phyloP scores from a whole-genome alignment of 495 filamentous ascomycete species.

The Aspergillus haitiensis region DNA sequence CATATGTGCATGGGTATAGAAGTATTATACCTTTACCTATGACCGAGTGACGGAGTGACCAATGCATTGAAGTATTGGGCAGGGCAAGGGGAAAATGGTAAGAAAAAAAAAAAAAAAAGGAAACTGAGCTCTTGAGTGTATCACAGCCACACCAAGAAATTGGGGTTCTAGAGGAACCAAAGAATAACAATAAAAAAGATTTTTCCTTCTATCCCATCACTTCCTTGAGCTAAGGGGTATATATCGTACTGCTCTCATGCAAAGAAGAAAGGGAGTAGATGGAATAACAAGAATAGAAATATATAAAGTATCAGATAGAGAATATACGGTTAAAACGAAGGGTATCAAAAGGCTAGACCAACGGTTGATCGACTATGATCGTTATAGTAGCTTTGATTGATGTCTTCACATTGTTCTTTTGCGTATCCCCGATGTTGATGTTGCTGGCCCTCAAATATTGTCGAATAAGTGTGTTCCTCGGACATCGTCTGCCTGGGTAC shows the following conservation, averaged over 20 bases:
- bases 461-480: constrained; percentile 23
- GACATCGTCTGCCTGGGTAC: constrained; percentile 13
- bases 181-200: background rate
- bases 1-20: constrained; percentile 8
- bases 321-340: background rate
- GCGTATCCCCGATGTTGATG: constrained; percentile 9
- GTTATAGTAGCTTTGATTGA: constrained; percentile 24
- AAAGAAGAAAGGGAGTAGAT: no score
- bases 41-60: background rate
- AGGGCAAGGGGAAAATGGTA: background rate
- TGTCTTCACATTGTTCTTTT: constrained; percentile 12
- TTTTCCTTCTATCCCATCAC: no score
- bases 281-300: no score
- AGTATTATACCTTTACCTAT: constrained; percentile 1
- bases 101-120: background rate
- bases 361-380: constrained; percentile 32
- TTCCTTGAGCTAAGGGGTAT: no score
- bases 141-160: no score
- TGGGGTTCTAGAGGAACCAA: no score
- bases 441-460: constrained; percentile 32
- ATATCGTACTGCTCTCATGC: no score
- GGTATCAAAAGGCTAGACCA: constrained; percentile 40
- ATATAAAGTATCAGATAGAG: no score
- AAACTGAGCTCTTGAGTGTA: no score
- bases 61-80: background rate